Percentiles rank a stretch among this genome's conserved stretches.
These are phyloP conservation scores for Epichloe glyceriae DNA, from an alignment of 2,329 filamentous ascomycete genomes.

Conservation along the genomic window DNA sequence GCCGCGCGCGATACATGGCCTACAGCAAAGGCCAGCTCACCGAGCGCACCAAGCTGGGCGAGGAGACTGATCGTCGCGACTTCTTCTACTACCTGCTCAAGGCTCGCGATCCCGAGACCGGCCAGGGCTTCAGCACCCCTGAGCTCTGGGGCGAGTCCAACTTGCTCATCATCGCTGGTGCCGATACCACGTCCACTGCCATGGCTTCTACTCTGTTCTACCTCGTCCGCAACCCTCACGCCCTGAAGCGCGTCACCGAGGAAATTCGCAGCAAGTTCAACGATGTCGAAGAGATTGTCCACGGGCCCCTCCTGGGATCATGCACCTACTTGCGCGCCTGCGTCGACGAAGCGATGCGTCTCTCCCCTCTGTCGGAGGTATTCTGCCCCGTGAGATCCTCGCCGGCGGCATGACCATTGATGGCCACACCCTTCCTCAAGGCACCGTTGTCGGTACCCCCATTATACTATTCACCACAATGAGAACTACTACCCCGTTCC, in stretches of 20 bases:
- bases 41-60: conserved; percentile 52
- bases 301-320: conserved; percentile 33
- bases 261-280: conserved; percentile 41
- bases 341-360: conserved; percentile 52
- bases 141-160: conserved; percentile 63
- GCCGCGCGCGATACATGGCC: conserved; percentile 56
- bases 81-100: conserved; percentile 67
- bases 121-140: conserved; percentile 48
- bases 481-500: conserved; percentile 46
- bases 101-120: conserved; percentile 58
- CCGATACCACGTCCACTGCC: conserved; percentile 60
- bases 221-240: conserved; percentile 38
- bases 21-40: conserved; percentile 56
- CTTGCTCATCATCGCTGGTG: conserved; percentile 57
- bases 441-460: conserved; percentile 52
- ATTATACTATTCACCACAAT: conserved; percentile 59
- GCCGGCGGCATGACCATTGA: conserved; percentile 41
- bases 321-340: conserved; percentile 50
- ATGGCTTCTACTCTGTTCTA: conserved; percentile 52
- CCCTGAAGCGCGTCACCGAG: conserved; percentile 31
- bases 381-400: conserved; percentile 47
- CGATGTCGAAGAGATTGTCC: conserved; percentile 40
- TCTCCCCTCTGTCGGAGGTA: conserved; percentile 49
- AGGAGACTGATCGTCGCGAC: conserved; percentile 54
- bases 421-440: conserved; percentile 39